Evolutionary conservation across 164 flowering plant genomes (phyloP).

Genomic region (Vitis labrusca): DNA sequence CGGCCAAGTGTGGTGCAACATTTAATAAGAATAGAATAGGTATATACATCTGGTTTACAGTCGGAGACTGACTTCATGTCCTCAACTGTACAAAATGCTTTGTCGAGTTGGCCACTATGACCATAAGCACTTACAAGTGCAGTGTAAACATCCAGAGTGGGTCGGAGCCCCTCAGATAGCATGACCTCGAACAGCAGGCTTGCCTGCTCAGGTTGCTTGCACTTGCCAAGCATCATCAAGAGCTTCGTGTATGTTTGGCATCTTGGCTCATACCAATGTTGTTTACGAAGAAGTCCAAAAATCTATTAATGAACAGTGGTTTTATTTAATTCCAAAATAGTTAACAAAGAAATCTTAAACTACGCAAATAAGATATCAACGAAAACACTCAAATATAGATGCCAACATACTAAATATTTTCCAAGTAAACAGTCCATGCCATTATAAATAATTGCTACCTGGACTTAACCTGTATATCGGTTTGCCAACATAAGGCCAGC

Average conservation of each 20-base stretch:
- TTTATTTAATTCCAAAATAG: background rate
- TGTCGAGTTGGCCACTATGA: conserved; percentile 56
- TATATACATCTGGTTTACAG: conserved; percentile 78
- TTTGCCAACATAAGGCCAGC: too few relatives aligned
- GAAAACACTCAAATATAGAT: background rate
- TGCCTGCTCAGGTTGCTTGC: conserved; percentile 68
- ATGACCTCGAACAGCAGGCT: conserved; percentile 65
- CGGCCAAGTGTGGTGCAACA: conserved; percentile 50
- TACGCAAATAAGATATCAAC: background rate
- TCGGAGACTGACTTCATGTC: conserved; percentile 71
- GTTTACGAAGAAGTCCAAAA: conserved; percentile 76
- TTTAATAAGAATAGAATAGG: conserved; percentile 66
- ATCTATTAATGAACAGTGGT: conserved; percentile 36
- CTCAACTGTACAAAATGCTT: conserved; percentile 54
- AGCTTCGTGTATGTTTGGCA: conserved; percentile 79
- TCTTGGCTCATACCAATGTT: conserved; percentile 84
- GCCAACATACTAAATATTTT: too few relatives aligned
- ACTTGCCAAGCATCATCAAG: conserved; percentile 82
- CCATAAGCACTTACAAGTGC: conserved; percentile 83
- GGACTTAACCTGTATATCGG: too few relatives aligned
- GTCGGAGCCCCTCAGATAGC: conserved; percentile 66
- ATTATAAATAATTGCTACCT: too few relatives aligned
- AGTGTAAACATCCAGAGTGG: conserved; percentile 80
- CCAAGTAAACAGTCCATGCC: too few relatives aligned
- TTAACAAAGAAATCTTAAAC: background rate